These are phyloP conservation scores for Schizonepeta tenuifolia DNA, from an alignment of 257 asterid species.

Conservation along the genomic window DNA sequence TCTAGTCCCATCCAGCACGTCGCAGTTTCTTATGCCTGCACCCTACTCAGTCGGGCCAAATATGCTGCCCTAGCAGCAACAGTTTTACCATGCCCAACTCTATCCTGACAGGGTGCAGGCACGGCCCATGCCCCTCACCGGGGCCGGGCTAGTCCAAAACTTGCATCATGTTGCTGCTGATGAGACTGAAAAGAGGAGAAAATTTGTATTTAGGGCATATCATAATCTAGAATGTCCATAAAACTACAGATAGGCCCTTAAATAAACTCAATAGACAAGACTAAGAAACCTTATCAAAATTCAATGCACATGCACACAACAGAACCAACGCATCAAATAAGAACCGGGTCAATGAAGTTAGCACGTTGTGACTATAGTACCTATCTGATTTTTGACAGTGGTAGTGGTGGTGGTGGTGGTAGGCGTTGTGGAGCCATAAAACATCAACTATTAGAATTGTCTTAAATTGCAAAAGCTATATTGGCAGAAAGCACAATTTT, in stretches of 20 bases:
- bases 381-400: background rate
- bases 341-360: background rate
- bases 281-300: background rate
- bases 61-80: conserved; percentile 61
- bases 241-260: background rate
- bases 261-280: conserved; percentile 6
- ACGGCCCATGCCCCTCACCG: conserved; percentile 97
- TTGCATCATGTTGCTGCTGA: conserved; percentile 72
- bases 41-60: conserved; percentile 56
- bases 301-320: background rate
- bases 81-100: conserved; percentile 37
- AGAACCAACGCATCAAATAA: background rate
- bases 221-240: background rate
- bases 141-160: conserved; percentile 99
- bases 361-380: background rate
- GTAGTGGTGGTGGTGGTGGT: background rate
- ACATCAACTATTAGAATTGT: background rate
- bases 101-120: conserved; percentile 83
- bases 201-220: conserved; percentile 2
- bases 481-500: background rate
- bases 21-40: conserved; percentile 93
- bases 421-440: background rate
- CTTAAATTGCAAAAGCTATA: background rate
- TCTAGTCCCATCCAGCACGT: conserved; percentile 42
- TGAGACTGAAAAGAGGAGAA: conserved; percentile 55